Evolutionary conservation across 1,284 basidiomycete genomes (phyloP), one percentile per base, ranked within the genome.

Genomic region (Anthracocystis panici-leucophaei): DNA sequence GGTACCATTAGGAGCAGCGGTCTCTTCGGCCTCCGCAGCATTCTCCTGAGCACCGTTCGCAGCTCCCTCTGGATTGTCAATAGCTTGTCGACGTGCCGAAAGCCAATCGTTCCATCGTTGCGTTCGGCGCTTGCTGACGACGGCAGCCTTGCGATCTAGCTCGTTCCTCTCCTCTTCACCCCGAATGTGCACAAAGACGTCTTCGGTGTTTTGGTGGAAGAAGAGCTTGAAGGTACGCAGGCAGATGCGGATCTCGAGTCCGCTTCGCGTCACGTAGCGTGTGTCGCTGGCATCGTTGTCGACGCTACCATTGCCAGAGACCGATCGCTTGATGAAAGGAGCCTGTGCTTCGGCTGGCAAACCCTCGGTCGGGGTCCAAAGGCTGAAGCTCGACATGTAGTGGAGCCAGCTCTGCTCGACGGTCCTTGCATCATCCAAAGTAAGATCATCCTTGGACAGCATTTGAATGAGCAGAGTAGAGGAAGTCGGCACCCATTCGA

Each of bases 401-500:
- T 91, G 88, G 75, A 93, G 91, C 94, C 94, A 95, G 54, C 92
- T 89, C 48, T 92, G 91, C 45, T 92, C 92, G 59, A 91, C 87
- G 18, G 91, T 92, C 84, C 92, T 92, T 0, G 92, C 90, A 80
- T 96, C 93, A 78, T 97, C 93, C 41, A 92, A 89, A 53, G 91
- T 92, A 3, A 91, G 89, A 82, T 97, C 95, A 75, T 96, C 94
- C 82, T 93, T 93, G 20, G 92, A 92, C 27, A 97, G 89, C 33
- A 98, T 87, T 85, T 97, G 94, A 58, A 97, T 88, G 0, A 92
- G 92, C 83, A 96, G 88, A 14, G 88, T 89, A 77, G 91, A 91
- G 11, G 89, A 88, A 21, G 90, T 88, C 0, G 91, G 90, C 25
- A 40, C 55, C 92, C 94, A 97, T 86, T 95, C 94, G 50, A 97